These are phyloP conservation scores for Endocarpon pusillum DNA, from an alignment of 495 filamentous ascomycete genomes.

Conservation along the genomic window DNA sequence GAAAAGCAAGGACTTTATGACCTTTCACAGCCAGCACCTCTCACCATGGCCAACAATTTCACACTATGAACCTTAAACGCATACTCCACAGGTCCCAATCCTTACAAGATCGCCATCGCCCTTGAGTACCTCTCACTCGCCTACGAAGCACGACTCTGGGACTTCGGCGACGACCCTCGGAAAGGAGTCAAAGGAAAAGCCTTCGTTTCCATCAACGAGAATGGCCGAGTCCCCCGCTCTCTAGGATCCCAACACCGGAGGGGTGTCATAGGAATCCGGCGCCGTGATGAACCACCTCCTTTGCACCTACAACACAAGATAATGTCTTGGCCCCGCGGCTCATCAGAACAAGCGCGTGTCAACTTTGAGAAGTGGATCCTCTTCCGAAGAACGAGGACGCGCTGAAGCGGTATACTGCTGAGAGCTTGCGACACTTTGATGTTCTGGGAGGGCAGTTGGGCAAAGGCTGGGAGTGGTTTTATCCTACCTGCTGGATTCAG, in stretches of 20 bases:
- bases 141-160: slow-evolving; percentile 14
- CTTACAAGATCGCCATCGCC: slow-evolving; percentile 18
- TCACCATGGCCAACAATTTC: no score
- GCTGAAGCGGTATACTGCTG: slow-evolving; percentile 18
- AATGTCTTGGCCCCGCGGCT: slow-evolving; percentile 13
- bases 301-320: slow-evolving; percentile 15
- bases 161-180: slow-evolving; percentile 11
- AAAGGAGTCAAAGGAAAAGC: slow-evolving; percentile 14
- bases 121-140: slow-evolving; percentile 12
- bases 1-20: no score
- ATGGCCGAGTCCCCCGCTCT: slow-evolving; percentile 18
- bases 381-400: slow-evolving; percentile 23
- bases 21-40: no score
- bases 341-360: slow-evolving; percentile 21
- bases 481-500: slow-evolving; percentile 20
- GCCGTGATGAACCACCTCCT: slow-evolving; percentile 25
- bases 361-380: slow-evolving; percentile 31
- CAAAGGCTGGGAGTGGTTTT: slow-evolving; percentile 20
- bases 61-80: slow-evolving; percentile 25
- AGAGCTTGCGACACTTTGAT: slow-evolving; percentile 23
- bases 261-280: slow-evolving; percentile 22
- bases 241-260: slow-evolving; percentile 28
- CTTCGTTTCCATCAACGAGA: slow-evolving; percentile 13
- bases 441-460: slow-evolving; percentile 25
- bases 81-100: slow-evolving; percentile 25